A percentile compares a stretch with the other conserved stretches of the same genome.
These are phyloP conservation scores for Babesia bigemina DNA, from an alignment of 169 alveolate species.

Conservation along the genomic window DNA sequence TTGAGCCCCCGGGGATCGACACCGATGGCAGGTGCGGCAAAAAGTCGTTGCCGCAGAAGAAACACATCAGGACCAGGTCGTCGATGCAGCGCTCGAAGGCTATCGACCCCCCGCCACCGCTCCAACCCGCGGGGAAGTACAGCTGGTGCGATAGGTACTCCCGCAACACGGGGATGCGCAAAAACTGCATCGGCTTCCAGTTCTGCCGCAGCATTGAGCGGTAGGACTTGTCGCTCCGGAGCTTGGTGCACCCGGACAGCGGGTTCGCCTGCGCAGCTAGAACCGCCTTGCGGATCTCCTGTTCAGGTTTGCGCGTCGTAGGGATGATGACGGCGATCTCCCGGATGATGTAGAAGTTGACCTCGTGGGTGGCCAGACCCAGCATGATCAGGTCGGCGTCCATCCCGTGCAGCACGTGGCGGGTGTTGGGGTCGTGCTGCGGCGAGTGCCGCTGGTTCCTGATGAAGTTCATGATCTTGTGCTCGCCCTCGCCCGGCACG, in stretches of 20 bases:
- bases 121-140: constrained; percentile 62
- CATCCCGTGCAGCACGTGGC: constrained; percentile 98
- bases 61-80: constrained; percentile 95
- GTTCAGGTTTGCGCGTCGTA: constrained; percentile 18
- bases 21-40: constrained; percentile 94
- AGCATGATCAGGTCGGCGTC: constrained; percentile 99
- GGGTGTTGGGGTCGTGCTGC: constrained; percentile 88
- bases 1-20: constrained; percentile 94
- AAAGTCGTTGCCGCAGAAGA: constrained; percentile 97
- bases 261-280: neutral
- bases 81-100: constrained; percentile 94
- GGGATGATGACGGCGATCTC: constrained; percentile 86
- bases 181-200: constrained; percentile 83
- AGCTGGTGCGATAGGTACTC: constrained; percentile 80
- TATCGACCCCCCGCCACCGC: constrained; percentile 50
- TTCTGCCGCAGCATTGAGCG: constrained; percentile 54
- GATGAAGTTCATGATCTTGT: constrained; percentile 96
- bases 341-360: constrained; percentile 90
- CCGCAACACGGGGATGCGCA: constrained; percentile 80
- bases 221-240: constrained; percentile 29
- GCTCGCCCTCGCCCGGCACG: constrained; percentile 99
- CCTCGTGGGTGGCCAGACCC: constrained; percentile 95
- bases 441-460: constrained; percentile 82
- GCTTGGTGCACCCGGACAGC: neutral
- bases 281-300: constrained; percentile 5